Evolutionary conservation across 805 yeast genomes (phyloP), one percentile per base, ranked within the genome.

Genomic region (Cyberlindnera samutprakarnensis): DNA sequence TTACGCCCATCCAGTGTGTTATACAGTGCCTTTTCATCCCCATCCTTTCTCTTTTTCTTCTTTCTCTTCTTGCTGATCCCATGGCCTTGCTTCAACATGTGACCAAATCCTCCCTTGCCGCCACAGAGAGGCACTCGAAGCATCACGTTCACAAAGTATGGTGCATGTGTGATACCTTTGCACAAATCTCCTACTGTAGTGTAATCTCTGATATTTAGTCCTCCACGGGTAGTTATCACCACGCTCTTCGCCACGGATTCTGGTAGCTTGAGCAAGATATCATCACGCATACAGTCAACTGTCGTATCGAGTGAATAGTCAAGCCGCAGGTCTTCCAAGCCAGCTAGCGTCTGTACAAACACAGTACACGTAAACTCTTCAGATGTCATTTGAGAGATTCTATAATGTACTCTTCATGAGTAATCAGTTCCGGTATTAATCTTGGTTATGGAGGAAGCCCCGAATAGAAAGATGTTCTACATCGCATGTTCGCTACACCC

Each of bases 91-190:
- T 61, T 56, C 31, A 68, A 46, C 41, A 57, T 47, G 13, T 61
- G 51, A 1, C 72, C 73, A 43, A 68, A 63, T 3, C 72, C 75
- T 15, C 75, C 75, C 49, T 69, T 68, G n/a, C 75, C 75, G 7
- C 75, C 74, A 36, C 68, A 57, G 20, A 66, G 34, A 10, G 61
- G 51, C 0, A 56, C 36, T 14, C 51, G 56, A 19, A 61, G 46
- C 37, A 55, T 55, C 39, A 66, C 53, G 38, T 52, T 39, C 14
- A 47, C 16, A 30, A 36, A 37, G 18, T 30, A 23, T 4, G 25
- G 7, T 18, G 33, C 1, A 12, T 20, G 5, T 6, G 10, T 14
- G 18, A 24, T 1, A 13, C 14, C 12, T 27, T 35, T 3, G 18
- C 29, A 42, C 1, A 46, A 20, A 4, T 42, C 40, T 5, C 16